Base-by-base conservation (phyloP, 805 yeast genomes). In the Ogataea paraovalis region DNA sequence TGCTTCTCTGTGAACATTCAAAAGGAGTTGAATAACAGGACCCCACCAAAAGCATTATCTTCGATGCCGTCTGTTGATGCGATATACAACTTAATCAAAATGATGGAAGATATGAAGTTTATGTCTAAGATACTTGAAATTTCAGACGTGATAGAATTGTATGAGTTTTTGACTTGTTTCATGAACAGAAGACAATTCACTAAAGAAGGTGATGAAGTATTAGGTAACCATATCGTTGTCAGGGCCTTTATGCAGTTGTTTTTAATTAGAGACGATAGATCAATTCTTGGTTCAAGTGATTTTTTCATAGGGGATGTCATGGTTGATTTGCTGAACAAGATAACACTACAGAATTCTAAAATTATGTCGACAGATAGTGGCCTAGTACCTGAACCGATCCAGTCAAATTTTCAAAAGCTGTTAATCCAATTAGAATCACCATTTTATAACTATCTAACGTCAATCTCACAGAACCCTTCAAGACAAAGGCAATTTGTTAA, bases 401-500 rank as follows among this genome's bases (percentile, higher is more conserved):
- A 58, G 52, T 39, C 50, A 42, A 22, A 50, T 56, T 27, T 61
- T 14, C 62, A 30, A 41, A 58, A 43, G 46, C 56, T 79, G 12
- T 39, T 78, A 32, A 67, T 64, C 48, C 81, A 83, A 57, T 59
- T 78, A 36, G 74, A 80, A 57, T 60, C 71, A 36, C 76, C 75
- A 20, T 61, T 72, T 56, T 60, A 70, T 61, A 71, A 75, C 56
- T 66, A 70, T 69, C 59, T 75, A 21, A 71, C 74, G 44, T 67
- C 70, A 10, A 56, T 67, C 16, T 71, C 80, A 5, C 84, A 83
- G 62, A 92, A 92, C 58, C 82, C 89, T 32, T 80, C 95, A 43
- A 75, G 96, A 47, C 90, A 88, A 59, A 79, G 97, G 52, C 96
- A 88, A 61, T 78, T 85, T 52, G 67, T 84, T 57, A 69, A 82